Base-by-base conservation (phyloP, 257 asterid genomes). In the Nemophila menziesii region DNA sequence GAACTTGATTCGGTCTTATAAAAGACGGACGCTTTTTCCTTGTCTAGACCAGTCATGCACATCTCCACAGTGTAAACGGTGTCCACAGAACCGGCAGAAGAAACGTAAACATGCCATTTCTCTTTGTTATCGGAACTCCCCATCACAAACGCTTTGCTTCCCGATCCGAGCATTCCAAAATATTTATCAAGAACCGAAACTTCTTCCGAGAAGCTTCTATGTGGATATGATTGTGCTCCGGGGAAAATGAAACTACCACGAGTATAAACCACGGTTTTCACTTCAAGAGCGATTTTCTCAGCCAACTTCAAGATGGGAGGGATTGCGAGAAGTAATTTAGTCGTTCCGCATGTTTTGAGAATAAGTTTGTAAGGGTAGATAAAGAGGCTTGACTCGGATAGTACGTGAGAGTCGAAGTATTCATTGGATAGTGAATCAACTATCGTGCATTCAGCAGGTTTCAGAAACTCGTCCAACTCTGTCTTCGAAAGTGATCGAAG, bases 211-310 rank as follows among this genome's bases (percentile, higher is more conserved):
- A 83, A 83, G 66, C 42, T 60, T 5, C 90, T 85, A 36, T 83
- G 94, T 6, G 94, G 92, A 57, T 34, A 79, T 0, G 79, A 65
- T 46, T 83, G 92, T 34, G 89, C 94, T 19, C 85, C 92, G 1
- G 94, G 94, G 55, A 83, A 83, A 37, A 79, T 83, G 52, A 83
- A 83, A 65, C 92, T 76, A 24, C 94, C 94, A 20, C 92, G 80
- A 16, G 92, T 67, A 7, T 79, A 83, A 22, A 60, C 74, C 70
- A 83, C 92, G 1, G 63, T 20, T 33, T 46, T 70, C 11, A 83
- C 90, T 0, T 67, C 37, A 12, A 83, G 86, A 11, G 79, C 69
- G 21, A 74, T 62, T 41, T 56, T 57, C 33, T 51, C 61, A 1
- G 83, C 78, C 63, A 79, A 51, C 50, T 68, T 77, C 55, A 83